Percentiles rank a stretch among this genome's conserved stretches.
Conservation (phyloP, 208 protist species). For the Leishmania gerbilli region DNA sequence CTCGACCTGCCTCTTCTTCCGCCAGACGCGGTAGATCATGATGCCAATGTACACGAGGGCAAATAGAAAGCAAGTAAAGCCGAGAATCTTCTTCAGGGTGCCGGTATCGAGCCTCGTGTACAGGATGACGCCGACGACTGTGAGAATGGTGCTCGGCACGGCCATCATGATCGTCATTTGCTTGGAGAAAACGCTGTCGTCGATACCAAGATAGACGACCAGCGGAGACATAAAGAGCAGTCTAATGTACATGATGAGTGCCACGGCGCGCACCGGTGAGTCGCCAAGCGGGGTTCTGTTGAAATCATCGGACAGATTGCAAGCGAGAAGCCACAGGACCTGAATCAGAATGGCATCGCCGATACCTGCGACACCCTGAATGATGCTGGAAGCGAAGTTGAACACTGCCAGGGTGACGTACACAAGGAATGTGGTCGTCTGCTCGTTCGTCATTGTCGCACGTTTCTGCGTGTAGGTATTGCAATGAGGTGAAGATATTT, state of each 20-base stretch:
- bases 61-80: conserved; percentile 50
- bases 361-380: conserved; percentile 58
- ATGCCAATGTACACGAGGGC: conserved; percentile 42
- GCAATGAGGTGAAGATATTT: neutral
- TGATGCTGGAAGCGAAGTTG: conserved; percentile 53
- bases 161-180: conserved; percentile 63
- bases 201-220: conserved; percentile 45
- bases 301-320: conserved; percentile 31
- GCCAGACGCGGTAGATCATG: conserved; percentile 36
- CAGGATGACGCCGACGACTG: conserved; percentile 49
- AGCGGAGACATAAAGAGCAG: conserved; percentile 59
- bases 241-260: conserved; percentile 63
- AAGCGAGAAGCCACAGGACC: conserved; percentile 51
- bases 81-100: conserved; percentile 43
- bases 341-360: conserved; percentile 67
- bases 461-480: neutral
- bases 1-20: conserved; percentile 35
- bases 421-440: conserved; percentile 30
- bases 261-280: conserved; percentile 46
- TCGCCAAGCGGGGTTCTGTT: conserved; percentile 39
- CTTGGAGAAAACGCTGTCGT: conserved; percentile 61
- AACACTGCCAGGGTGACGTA: conserved; percentile 40
- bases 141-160: conserved; percentile 46
- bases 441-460: neutral
- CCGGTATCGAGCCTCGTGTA: conserved; percentile 30